phyloP scores from a whole-genome alignment of 176 grass and related monocot genomes.

The Panicum miliaceum region DNA sequence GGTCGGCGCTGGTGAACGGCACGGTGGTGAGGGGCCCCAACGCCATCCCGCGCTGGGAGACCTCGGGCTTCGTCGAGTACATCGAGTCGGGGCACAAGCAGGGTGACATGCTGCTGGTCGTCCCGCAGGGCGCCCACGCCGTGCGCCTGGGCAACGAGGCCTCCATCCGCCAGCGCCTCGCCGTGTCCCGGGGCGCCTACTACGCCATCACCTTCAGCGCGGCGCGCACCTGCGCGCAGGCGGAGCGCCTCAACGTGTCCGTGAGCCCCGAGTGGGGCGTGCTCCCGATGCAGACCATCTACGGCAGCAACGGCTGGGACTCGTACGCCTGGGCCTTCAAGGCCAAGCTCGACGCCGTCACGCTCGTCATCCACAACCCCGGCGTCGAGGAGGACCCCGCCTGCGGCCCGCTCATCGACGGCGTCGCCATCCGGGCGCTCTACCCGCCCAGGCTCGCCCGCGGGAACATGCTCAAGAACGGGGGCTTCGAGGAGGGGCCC shows the following conservation, averaged over 20 bases:
- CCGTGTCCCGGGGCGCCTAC: slow-evolving; percentile 57
- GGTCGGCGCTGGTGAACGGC: slow-evolving; percentile 63
- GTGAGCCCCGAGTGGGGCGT: slow-evolving; percentile 79
- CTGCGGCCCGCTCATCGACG: slow-evolving; percentile 87
- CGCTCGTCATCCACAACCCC: slow-evolving; percentile 80
- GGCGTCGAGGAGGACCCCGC: slow-evolving; percentile 91
- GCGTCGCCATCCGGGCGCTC: slow-evolving; percentile 65
- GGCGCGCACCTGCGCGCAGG: slow-evolving; percentile 88
- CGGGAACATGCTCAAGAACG: slow-evolving; percentile 90
- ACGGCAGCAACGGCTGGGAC: slow-evolving; percentile 95
- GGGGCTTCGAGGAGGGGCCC: slow-evolving; percentile 86
- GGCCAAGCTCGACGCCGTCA: slow-evolving; percentile 55
- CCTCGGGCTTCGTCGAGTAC: slow-evolving; percentile 86
- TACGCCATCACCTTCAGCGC: slow-evolving; percentile 95
- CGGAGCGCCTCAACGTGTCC: slow-evolving; percentile 80
- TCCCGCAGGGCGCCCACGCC: slow-evolving; percentile 83
- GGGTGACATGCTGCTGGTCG: slow-evolving; percentile 90
- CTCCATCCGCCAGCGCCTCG: slow-evolving; percentile 67
- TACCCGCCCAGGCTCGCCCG: slow-evolving; percentile 58
- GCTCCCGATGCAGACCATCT: slow-evolving; percentile 86
- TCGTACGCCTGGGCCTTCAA: slow-evolving; percentile 89
- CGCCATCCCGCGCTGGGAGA: slow-evolving; percentile 70
- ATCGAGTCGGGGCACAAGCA: slow-evolving; percentile 95
- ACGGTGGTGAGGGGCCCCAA: slow-evolving; percentile 61
- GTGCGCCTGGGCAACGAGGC: slow-evolving; percentile 93